Evolutionary conservation across 1,284 basidiomycete species (phyloP).

Genomic region (Ustilago lituana): DNA sequence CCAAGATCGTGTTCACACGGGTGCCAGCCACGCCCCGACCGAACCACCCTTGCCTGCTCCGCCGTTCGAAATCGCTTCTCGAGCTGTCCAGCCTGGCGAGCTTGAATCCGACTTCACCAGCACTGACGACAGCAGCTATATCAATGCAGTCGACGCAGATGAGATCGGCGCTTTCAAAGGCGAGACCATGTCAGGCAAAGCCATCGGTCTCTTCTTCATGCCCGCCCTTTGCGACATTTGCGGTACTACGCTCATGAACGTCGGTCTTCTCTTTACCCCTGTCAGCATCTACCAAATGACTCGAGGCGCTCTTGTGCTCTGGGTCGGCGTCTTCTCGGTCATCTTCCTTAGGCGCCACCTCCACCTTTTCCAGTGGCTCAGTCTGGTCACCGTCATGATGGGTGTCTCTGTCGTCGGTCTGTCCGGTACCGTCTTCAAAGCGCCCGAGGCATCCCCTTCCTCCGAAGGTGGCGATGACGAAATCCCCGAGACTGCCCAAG

Average conservation of each 20-base stretch:
- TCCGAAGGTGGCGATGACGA: slow-evolving; percentile 46
- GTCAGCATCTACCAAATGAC: slow-evolving; percentile 98
- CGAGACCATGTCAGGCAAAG: slow-evolving; percentile 37
- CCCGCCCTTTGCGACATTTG: slow-evolving; percentile 88
- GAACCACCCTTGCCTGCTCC: slow-evolving; percentile 32
- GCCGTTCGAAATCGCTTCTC: slow-evolving; percentile 40
- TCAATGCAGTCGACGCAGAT: slow-evolving; percentile 30
- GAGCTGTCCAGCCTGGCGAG: slow-evolving; percentile 43
- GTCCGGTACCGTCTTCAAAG: slow-evolving; percentile 72
- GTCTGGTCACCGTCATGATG: slow-evolving; percentile 86
- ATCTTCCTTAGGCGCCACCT: slow-evolving; percentile 78
- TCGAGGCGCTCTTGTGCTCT: slow-evolving; percentile 93
- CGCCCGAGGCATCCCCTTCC: slow-evolving; percentile 25
- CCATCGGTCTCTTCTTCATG: slow-evolving; percentile 75
- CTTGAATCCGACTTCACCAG: slow-evolving; percentile 28
- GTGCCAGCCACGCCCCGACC: slow-evolving; percentile 46
- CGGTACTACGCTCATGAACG: slow-evolving; percentile 92
- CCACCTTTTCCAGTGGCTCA: slow-evolving; percentile 76
- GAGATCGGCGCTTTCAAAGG: slow-evolving; percentile 35
- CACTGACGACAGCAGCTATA: slow-evolving; percentile 37
- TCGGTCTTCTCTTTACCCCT: slow-evolving; percentile 91
- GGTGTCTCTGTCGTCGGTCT: slow-evolving; percentile 92
- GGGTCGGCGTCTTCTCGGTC: slow-evolving; percentile 92
- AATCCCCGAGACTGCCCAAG: slow-evolving; percentile 50
- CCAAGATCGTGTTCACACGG: slow-evolving; percentile 34